Base-by-base conservation (phyloP, 139 green algal species). In the Coelastrella sp. region DNA sequence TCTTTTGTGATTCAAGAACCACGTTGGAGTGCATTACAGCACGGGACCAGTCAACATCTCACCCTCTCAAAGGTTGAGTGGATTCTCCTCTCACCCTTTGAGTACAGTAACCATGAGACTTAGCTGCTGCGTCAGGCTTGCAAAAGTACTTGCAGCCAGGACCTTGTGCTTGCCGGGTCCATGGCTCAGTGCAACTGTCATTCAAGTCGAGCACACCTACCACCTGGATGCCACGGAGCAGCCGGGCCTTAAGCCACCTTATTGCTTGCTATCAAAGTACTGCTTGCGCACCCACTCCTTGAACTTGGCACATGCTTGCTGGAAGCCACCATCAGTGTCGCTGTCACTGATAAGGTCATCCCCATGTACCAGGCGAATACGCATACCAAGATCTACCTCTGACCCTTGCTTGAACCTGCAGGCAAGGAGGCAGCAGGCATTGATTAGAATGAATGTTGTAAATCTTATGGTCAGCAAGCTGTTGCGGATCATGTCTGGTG, bases 341-440 rank as follows among this genome's bases (percentile, higher is more conserved):
- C 85, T 90, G 84, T 94, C 93, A 1, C 85, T 60, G 32, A 96
- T 92, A 1, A 93, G 64, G 79, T 95, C 92, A 75, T 98, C 95
- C 0, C 95, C 95, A 77, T 98, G 89, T 71, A 94, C 92, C 48
- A 97, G 89, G 37, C 91, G 75, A n/a, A 96, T 82, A n/a, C 85
- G 87, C 95, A 98, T 97, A 62, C 81, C 92, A 23, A 98, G 88
- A 71, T 96, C 92, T 0, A 90, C 67, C 63, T 91, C 81, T 11
- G 78, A 51, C 17, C 93, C 94, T 5, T 87, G 59, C 4, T 50
- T 60, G 53, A 93, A 83, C 57, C 77, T 85, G 34, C 90, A 89
- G n/a, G n/a, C n/a, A n/a, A 27, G 19, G 30, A 9, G 30, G 5
- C 45, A 57, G 15, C 45, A 57, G 11, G 45, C 45, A 57, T 13